Percentiles rank a stretch among this genome's conserved stretches.
phyloP scores from a whole-genome alignment of 2,329 filamentous ascomycete species.

The Ophidiomyces ophidiicola region DNA sequence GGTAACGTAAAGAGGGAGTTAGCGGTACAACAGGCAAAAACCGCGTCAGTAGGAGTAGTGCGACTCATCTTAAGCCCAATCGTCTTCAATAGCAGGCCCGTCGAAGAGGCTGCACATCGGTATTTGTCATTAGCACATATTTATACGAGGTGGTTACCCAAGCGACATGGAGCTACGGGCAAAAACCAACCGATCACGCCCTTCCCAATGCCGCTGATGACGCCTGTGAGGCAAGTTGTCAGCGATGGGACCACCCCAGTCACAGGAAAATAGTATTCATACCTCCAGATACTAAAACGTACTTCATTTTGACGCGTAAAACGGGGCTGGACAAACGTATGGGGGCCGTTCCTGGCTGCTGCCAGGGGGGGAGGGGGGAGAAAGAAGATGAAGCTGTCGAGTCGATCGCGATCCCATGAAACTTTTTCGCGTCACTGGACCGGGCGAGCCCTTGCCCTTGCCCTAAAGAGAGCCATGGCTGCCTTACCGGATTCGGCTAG shows the following conservation, averaged over 20 bases:
- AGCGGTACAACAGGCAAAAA: conserved; percentile 14
- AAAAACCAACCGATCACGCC: conserved; percentile 51
- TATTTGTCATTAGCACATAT: conserved; percentile 18
- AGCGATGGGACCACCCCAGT: conserved; percentile 5
- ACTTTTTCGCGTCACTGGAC: conserved; percentile 3
- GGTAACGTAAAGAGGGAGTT: conserved; percentile 41
- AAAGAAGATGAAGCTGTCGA: conserved; percentile 3
- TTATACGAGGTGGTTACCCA: conserved; percentile 1
- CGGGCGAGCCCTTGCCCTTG: conserved; percentile 8
- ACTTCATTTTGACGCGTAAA: conserved; percentile 52
- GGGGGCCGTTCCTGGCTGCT: conserved; percentile 13
- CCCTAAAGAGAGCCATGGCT: too few relatives aligned
- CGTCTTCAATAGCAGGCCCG: conserved; percentile 67
- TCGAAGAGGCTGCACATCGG: conserved; percentile 49
- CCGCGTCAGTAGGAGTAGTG: conserved; percentile 7
- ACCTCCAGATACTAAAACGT: conserved; percentile 71
- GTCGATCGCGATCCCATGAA: neutral
- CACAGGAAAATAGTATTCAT: conserved; percentile 13
- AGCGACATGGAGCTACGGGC: neutral
- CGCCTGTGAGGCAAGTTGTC: conserved; percentile 23
- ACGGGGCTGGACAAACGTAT: conserved; percentile 9
- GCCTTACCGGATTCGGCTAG: too few relatives aligned
- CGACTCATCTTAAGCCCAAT: conserved; percentile 61
- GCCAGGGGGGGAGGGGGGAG: conserved; percentile 10
- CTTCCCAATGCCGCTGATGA: conserved; percentile 43